These are phyloP conservation scores for Handroanthus guayacan DNA, from an alignment of 257 asterid species.

Conservation along the genomic window DNA sequence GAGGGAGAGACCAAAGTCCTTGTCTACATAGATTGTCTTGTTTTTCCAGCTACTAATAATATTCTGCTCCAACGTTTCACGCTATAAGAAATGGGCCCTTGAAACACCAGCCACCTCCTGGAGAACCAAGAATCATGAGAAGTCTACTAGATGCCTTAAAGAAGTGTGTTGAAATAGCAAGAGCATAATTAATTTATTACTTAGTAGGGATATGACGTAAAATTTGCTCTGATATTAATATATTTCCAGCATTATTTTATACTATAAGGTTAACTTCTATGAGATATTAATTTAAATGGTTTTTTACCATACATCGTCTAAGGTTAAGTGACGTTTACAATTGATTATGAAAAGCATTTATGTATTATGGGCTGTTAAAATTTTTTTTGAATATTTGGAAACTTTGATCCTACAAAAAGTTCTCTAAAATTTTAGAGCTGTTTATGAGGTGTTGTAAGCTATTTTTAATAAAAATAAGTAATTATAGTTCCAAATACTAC, in stretches of 20 bases:
- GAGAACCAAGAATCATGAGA: slow-evolving; percentile 94
- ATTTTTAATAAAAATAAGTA: too few species aligned
- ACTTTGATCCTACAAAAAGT: too few species aligned
- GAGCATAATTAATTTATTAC: slow-evolving; percentile 22
- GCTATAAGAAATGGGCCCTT: slow-evolving; percentile 79
- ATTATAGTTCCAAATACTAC: too few species aligned
- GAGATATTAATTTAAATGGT: too few species aligned
- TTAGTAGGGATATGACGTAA: neutral
- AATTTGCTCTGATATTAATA: neutral
- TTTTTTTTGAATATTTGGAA: too few species aligned
- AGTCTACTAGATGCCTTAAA: slow-evolving; percentile 83
- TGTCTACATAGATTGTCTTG: slow-evolving; percentile 87
- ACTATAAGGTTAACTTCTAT: neutral
- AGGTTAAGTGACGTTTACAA: neutral
- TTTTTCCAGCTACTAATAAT: slow-evolving; percentile 63
- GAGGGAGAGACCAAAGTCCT: slow-evolving; percentile 71
- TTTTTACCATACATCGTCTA: neutral
- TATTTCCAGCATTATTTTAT: neutral
- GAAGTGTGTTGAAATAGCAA: slow-evolving; percentile 82
- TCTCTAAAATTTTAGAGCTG: too few species aligned
- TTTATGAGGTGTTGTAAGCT: too few species aligned
- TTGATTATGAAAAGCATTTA: too few species aligned
- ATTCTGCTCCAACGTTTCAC: slow-evolving; percentile 68
- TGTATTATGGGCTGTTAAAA: too few species aligned
- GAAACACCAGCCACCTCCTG: slow-evolving; percentile 73